Base-by-base conservation (phyloP, 345 rosid genomes). In the Pistacia atlantica region DNA sequence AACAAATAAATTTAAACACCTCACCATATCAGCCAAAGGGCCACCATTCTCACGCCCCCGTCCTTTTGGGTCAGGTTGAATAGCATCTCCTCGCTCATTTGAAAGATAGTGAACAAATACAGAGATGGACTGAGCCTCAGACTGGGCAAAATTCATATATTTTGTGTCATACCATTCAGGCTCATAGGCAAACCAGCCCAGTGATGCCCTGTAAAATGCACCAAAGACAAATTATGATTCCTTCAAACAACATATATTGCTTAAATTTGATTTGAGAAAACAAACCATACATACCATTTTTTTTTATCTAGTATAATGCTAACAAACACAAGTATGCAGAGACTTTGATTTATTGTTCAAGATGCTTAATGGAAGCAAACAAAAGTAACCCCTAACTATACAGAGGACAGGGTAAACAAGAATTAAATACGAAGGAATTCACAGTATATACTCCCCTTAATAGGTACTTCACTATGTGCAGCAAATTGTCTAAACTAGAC, bases 161-260 rank as follows among this genome's bases (percentile, higher is more conserved):
- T 87, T 89, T 72, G 82, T 85, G 74, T 96, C 97, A 70, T 67
- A 89, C 97, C 97, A 97, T 83, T 91, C 97, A 45, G 97, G 97
- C 86, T 91, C 97, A 89, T 81, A 86, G 82, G 98, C 94, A 94
- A 97, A 94, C 98, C 99, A 97, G 77, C 97, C 95, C 87, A 97
- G 83, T 75, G 95, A 88, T 75, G 92, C 89, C 92, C 99, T 97
- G 88, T 60, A 85, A 79, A 67, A 86, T 51, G 72, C 72, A 82
- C 46, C 76, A 74, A 81, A 68, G 64, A 76, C 37, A 79, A 69
- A 78, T 68, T 71, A 45, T 70, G 67, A 60, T 78, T 72, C 77
- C 55, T 74, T 66, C 73, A 74, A 65, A 69, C 49, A 37, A 35
- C 59, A 33, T 25, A 73, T 18, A 46, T 8, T 33, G 4, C 10